Conservation (phyloP, 2,329 filamentous ascomycete genomes). For the Exophiala alcalophila region DNA sequence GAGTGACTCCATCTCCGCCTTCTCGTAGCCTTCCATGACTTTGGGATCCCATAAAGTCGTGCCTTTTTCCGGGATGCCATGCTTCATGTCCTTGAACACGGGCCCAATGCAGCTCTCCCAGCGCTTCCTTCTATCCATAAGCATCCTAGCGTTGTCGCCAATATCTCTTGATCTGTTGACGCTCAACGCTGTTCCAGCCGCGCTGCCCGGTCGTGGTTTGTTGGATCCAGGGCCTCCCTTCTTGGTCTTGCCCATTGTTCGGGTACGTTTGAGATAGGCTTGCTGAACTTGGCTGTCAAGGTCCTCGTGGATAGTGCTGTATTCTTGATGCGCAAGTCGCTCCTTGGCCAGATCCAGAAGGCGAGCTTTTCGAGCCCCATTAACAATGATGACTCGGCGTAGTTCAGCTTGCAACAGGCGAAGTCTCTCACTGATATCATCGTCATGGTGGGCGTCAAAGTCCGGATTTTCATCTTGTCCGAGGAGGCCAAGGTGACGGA, state of each 20-base stretch:
- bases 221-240: slow-evolving; percentile 70
- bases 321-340: slow-evolving; percentile 94
- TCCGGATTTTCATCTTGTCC: slow-evolving; percentile 67
- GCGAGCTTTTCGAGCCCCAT: slow-evolving; percentile 84
- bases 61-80: slow-evolving; percentile 65
- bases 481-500: slow-evolving; percentile 86
- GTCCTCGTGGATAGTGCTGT: slow-evolving; percentile 93
- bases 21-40: slow-evolving; percentile 70
- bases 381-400: slow-evolving; percentile 77
- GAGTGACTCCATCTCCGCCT: slow-evolving; percentile 75
- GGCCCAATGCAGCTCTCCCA: slow-evolving; percentile 91
- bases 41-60: slow-evolving; percentile 74
- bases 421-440: slow-evolving; percentile 86
- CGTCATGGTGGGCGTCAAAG: slow-evolving; percentile 86
- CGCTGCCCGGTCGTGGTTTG: slow-evolving; percentile 54
- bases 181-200: slow-evolving; percentile 49
- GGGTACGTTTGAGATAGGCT: slow-evolving; percentile 91
- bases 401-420: slow-evolving; percentile 80
- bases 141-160: slow-evolving; percentile 81
- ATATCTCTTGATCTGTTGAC: slow-evolving; percentile 68
- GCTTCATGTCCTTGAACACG: slow-evolving; percentile 80
- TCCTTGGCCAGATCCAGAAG: slow-evolving; percentile 85
- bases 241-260: slow-evolving; percentile 90
- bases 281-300: slow-evolving; percentile 92
- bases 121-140: slow-evolving; percentile 85